Evolutionary conservation across 2,329 filamentous ascomycete species (phyloP).

Genomic region (Fusarium setosum): DNA sequence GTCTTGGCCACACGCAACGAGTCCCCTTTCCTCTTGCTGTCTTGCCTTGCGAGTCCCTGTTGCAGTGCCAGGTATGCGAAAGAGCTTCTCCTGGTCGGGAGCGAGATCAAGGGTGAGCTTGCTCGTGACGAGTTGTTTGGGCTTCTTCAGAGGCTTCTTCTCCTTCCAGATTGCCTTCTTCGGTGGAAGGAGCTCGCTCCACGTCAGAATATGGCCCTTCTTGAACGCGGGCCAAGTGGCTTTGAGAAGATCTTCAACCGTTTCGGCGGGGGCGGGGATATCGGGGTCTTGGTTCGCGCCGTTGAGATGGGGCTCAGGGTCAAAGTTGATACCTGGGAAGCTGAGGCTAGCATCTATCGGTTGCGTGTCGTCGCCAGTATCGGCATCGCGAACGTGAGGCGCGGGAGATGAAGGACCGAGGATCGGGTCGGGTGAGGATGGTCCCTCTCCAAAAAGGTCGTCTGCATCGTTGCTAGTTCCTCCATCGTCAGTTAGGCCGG

Average conservation of each 20-base stretch:
- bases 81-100: conserved; percentile 86
- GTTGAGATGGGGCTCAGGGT: conserved; percentile 56
- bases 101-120: conserved; percentile 91
- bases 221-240: conserved; percentile 86
- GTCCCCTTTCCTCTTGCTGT: conserved; percentile 63
- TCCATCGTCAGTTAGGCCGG: conserved; percentile 68
- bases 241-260: conserved; percentile 79
- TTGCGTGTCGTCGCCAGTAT: conserved; percentile 49
- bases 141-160: conserved; percentile 82
- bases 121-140: conserved; percentile 84
- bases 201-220: conserved; percentile 78
- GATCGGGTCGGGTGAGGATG: conserved; percentile 60
- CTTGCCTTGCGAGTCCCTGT: conserved; percentile 65
- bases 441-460: conserved; percentile 76
- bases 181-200: conserved; percentile 84
- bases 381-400: conserved; percentile 55
- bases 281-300: conserved; percentile 69
- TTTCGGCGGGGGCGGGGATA: conserved; percentile 77
- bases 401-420: conserved; percentile 58
- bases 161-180: conserved; percentile 82
- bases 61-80: conserved; percentile 76
- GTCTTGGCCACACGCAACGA: conserved; percentile 58
- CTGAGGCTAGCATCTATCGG: conserved; percentile 46
- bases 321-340: conserved; percentile 60
- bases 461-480: conserved; percentile 70